Conservation (phyloP, 2,329 filamentous ascomycete genomes). For the Cadophora malorum region DNA sequence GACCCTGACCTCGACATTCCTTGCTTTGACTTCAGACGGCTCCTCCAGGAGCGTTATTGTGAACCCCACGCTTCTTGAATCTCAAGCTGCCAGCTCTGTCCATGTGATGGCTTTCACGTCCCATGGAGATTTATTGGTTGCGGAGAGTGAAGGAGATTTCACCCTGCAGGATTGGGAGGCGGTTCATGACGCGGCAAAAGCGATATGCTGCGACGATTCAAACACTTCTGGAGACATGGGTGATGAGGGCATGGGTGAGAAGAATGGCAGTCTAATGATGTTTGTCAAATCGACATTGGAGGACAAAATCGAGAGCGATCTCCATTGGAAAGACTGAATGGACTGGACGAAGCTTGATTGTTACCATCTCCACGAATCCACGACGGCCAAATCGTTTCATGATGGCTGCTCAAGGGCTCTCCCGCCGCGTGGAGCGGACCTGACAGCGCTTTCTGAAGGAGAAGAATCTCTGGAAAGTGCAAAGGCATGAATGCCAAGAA, state of each 20-base stretch:
- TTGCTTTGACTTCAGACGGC: conserved; percentile 60
- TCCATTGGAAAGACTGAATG: conserved; percentile 59
- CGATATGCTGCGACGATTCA: conserved; percentile 63
- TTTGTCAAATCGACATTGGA: conserved; percentile 69
- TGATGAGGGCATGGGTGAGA: conserved; percentile 51
- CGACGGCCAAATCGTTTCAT: conserved; percentile 24
- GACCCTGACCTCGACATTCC: conserved; percentile 69
- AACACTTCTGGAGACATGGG: conserved; percentile 40
- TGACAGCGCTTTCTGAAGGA: conserved; percentile 11
- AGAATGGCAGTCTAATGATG: conserved; percentile 55
- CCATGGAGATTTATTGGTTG: conserved; percentile 73
- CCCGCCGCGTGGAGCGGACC: conserved; percentile 18
- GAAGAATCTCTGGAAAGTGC: conserved; percentile 18
- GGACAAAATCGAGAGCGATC: conserved; percentile 58
- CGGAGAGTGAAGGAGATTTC: conserved; percentile 84
- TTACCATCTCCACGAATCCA: conserved; percentile 24
- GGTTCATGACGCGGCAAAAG: conserved; percentile 68
- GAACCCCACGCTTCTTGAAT: conserved; percentile 68
- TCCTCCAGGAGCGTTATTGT: conserved; percentile 53
- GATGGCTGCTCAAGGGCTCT: not conserved
- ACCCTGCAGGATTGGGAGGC: conserved; percentile 76
- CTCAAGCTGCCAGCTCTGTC: conserved; percentile 69
- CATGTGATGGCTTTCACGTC: conserved; percentile 88
- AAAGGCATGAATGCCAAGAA: conserved; percentile 38
- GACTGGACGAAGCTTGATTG: conserved; percentile 17